phyloP scores from a whole-genome alignment of 2,329 filamentous ascomycete species.

The Fusarium falciforme region DNA sequence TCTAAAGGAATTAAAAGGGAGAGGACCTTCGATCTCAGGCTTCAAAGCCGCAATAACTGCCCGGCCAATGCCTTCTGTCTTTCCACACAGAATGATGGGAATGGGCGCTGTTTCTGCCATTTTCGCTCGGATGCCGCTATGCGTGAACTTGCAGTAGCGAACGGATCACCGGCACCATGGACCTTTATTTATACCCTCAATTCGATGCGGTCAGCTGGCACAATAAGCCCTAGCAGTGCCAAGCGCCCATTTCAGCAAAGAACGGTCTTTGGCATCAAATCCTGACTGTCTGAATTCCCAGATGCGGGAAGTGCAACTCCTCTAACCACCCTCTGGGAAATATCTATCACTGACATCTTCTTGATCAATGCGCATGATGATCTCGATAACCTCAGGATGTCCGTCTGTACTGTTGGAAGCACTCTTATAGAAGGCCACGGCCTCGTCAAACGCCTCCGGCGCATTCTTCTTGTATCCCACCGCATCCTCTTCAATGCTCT shows the following conservation, averaged over 20 bases:
- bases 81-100: constrained; percentile 29
- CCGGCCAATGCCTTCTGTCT: constrained; percentile 19
- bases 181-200: background rate
- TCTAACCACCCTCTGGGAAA: background rate
- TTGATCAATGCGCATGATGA: background rate
- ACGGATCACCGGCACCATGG: background rate
- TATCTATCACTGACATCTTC: background rate
- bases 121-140: background rate
- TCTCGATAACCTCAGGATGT: constrained; percentile 6
- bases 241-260: background rate
- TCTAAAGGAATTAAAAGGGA: fast-evolving
- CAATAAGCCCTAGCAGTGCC: background rate
- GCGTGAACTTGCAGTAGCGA: background rate
- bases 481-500: constrained; percentile 1
- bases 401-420: background rate
- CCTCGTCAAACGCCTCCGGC: background rate
- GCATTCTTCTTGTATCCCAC: constrained; percentile 27
- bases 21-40: constrained; percentile 27
- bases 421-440: background rate
- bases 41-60: constrained; percentile 18
- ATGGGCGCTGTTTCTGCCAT: constrained; percentile 5
- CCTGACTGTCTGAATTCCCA: background rate
- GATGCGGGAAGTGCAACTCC: background rate
- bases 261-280: background rate
- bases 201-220: background rate